These are phyloP conservation scores for Naematelia encephala DNA, from an alignment of 768 basidiomycete species.

Conservation along the genomic window DNA sequence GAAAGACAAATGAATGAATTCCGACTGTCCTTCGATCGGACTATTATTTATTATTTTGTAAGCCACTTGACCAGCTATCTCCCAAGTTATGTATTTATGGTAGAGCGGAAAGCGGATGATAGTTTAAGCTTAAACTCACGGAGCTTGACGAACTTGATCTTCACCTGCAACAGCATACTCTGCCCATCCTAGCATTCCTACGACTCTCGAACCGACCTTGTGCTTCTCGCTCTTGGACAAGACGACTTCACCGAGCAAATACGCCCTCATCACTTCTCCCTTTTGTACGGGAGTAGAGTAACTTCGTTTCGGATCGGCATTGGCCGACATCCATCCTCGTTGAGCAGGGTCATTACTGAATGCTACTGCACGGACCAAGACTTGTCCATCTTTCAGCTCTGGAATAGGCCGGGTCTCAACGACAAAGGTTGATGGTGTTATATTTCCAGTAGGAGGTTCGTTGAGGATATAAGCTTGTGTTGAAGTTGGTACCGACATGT, in stretches of 20 bases:
- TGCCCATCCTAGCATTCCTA: conserved; percentile 22
- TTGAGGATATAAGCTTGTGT: conserved; percentile 29
- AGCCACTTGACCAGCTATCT: too few species aligned
- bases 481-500: conserved; percentile 12
- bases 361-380: conserved; percentile 35
- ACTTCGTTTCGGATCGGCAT: conserved; percentile 23
- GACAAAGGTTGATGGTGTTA: conserved; percentile 30
- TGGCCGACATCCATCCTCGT: conserved; percentile 27
- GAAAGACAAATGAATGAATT: not conserved
- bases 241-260: conserved; percentile 32
- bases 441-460: conserved; percentile 25
- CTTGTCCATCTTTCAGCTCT: conserved; percentile 36
- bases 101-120: too few species aligned
- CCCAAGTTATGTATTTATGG: too few species aligned
- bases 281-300: conserved; percentile 23
- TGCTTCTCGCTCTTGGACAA: conserved; percentile 27
- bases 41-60: not conserved
- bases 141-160: conserved; percentile 12
- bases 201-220: conserved; percentile 22
- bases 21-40: not conserved
- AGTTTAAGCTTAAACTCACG: conserved; percentile 26
- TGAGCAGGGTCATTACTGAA: conserved; percentile 46
- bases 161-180: conserved; percentile 33
- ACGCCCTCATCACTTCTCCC: conserved; percentile 20
- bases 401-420: conserved; percentile 14